A percentile compares a stretch with the other conserved stretches of the same genome.
These are phyloP conservation scores for Nothophytophthora sp. DNA, from an alignment of 352 stramenopile genomes.

Conservation along the genomic window DNA sequence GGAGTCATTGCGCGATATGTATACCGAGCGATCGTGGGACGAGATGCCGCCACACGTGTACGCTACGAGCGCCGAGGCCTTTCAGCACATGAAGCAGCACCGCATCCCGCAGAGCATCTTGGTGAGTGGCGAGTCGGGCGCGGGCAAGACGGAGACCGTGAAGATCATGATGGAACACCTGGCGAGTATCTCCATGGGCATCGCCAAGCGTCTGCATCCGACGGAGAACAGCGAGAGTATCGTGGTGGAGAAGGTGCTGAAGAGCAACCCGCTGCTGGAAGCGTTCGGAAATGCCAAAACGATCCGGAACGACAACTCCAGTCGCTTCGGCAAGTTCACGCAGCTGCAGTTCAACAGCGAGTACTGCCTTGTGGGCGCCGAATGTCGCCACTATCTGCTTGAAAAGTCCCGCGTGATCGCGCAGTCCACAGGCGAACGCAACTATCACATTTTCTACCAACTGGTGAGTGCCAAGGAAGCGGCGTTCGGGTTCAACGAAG, in stretches of 20 bases:
- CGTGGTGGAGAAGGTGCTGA: conserved; percentile 88
- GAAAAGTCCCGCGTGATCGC: conserved; percentile 96
- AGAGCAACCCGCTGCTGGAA: conserved; percentile 90
- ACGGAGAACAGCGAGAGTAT: conserved; percentile 66
- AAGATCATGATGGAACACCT: conserved; percentile 98
- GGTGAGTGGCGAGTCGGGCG: conserved; percentile 93
- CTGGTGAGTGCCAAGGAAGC: conserved; percentile 72
- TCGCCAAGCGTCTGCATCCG: conserved; percentile 61
- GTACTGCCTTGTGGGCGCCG: conserved; percentile 85
- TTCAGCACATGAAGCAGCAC: conserved; percentile 79
- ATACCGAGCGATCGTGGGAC: conserved; percentile 64
- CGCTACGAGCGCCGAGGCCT: conserved; percentile 85
- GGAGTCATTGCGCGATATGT: conserved; percentile 68
- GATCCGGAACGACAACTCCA: conserved; percentile 95
- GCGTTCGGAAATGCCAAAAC: conserved; percentile 93
- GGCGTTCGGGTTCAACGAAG: conserved; percentile 48
- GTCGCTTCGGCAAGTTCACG: conserved; percentile 95
- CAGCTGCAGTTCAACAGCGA: conserved; percentile 92
- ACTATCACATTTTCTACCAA: conserved; percentile 99
- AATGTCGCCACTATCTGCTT: conserved; percentile 94
- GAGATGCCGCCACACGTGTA: conserved; percentile 90
- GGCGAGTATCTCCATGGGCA: conserved; percentile 76
- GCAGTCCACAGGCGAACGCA: conserved; percentile 92
- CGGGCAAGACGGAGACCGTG: conserved; percentile 95
- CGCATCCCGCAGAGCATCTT: conserved; percentile 87